phyloP scores from a whole-genome alignment of 1,284 basidiomycete species.

The Clitocybe nebularis region DNA sequence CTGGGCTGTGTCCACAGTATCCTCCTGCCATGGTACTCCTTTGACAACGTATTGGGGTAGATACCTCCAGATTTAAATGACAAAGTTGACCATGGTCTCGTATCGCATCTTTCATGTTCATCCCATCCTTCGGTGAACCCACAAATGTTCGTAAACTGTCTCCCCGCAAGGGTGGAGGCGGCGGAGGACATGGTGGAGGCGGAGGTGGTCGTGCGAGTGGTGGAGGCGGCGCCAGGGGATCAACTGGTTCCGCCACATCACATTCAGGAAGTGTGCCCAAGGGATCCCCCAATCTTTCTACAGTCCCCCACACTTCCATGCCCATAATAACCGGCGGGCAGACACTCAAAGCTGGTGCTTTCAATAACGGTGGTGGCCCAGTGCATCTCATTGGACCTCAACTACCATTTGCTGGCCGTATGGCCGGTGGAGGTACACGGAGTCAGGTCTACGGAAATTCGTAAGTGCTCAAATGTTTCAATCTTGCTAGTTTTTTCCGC shows the following conservation, averaged over 20 bases:
- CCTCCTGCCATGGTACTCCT: not conserved
- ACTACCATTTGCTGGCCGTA: constrained; percentile 29
- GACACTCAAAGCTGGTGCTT: constrained; percentile 10
- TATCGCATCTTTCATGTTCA: constrained; percentile 1
- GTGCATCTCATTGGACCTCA: constrained; percentile 26
- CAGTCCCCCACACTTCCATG: not conserved
- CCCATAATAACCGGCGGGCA: constrained; percentile 5
- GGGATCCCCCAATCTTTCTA: not conserved
- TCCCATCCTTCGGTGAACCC: constrained; percentile 3
- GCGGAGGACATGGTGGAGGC: not conserved
- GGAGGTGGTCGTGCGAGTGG: not conserved
- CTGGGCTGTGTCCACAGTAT: not conserved
- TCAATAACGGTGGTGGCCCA: constrained; percentile 22
- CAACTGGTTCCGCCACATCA: not conserved
- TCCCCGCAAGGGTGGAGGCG: constrained; percentile 2
- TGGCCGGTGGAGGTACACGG: constrained; percentile 30
- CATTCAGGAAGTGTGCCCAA: not conserved
- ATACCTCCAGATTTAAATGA: not conserved
- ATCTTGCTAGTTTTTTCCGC: not conserved
- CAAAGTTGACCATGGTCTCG: not conserved
- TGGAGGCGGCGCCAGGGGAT: not conserved
- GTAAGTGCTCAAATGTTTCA: constrained; percentile 16
- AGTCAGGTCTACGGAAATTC: constrained; percentile 29
- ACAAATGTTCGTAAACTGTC: not conserved
- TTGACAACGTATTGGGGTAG: not conserved